phyloP scores from a whole-genome alignment of 2,329 filamentous ascomycete species.

The Alternaria burnsii region DNA sequence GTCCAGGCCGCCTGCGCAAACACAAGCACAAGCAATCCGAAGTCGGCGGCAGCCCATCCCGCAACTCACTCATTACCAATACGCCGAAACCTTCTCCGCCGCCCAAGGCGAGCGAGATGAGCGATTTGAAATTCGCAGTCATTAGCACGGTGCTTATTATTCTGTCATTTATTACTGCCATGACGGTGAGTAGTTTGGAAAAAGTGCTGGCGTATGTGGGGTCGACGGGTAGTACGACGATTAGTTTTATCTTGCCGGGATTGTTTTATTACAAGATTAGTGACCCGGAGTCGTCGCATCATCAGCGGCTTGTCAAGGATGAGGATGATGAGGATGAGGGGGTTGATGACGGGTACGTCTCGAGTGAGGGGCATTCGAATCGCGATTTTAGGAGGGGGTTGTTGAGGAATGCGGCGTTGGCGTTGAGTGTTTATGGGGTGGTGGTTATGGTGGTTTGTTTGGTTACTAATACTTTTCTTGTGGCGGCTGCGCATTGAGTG shows the following conservation, averaged over 20 bases:
- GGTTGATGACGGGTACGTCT: constrained; percentile 54
- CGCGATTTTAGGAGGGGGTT: constrained; percentile 70
- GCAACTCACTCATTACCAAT: constrained; percentile 56
- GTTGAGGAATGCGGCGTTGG: constrained; percentile 77
- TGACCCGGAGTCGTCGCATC: constrained; percentile 82
- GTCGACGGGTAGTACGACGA: constrained; percentile 91
- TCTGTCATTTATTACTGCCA: constrained; percentile 83
- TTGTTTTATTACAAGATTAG: constrained; percentile 99
- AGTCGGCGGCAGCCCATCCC: constrained; percentile 48
- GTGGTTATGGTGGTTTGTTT: constrained; percentile 91
- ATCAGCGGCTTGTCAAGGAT: constrained; percentile 87
- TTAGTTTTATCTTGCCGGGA: constrained; percentile 95
- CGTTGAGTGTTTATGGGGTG: constrained; percentile 81
- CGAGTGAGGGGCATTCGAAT: constrained; percentile 59
- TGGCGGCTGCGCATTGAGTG: constrained; percentile 64
- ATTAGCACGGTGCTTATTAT: constrained; percentile 89
- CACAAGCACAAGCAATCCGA: constrained; percentile 40
- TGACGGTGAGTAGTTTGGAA: constrained; percentile 89
- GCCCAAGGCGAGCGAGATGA: constrained; percentile 66
- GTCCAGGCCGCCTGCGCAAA: constrained; percentile 60
- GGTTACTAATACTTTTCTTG: constrained; percentile 83
- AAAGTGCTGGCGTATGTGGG: constrained; percentile 95
- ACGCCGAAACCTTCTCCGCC: constrained; percentile 20
- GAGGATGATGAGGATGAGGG: constrained; percentile 83
- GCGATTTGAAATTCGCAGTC: constrained; percentile 85